Percentiles rank a stretch among this genome's conserved stretches.
Evolutionary conservation across 495 filamentous ascomycete species (phyloP).

Genomic region (Chaetomium cochliodes): DNA sequence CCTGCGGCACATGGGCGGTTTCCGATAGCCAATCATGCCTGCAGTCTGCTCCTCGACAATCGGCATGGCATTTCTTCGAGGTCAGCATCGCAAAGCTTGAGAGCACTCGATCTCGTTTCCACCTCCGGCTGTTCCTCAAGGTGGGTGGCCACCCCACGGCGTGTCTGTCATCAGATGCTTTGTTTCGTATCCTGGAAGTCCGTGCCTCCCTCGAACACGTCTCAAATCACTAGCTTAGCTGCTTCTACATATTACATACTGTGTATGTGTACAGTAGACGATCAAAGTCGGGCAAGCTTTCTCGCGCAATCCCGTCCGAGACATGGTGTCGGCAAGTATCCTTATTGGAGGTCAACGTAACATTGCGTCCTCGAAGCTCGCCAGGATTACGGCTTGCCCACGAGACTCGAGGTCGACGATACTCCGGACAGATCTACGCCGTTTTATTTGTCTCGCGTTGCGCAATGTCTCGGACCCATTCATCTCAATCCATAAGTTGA

Average conservation of each 20-base stretch:
- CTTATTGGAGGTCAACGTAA: conserved; percentile 1
- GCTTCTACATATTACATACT: not conserved
- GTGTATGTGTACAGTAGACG: too few species aligned
- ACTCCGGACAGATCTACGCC: too few species aligned
- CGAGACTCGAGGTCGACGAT: not conserved
- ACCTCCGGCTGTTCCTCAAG: too few species aligned
- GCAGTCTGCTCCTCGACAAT: not conserved
- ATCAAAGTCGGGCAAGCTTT: not conserved
- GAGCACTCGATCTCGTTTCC: not conserved
- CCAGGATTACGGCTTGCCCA: too few species aligned
- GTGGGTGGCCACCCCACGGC: too few species aligned
- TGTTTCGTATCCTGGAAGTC: not conserved
- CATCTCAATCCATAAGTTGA: not conserved
- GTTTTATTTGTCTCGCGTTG: not conserved
- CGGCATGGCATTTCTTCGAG: not conserved
- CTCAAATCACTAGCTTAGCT: not conserved
- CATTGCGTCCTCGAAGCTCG: not conserved
- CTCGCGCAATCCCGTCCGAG: not conserved
- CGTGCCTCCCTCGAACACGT: not conserved
- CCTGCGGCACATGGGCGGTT: not conserved
- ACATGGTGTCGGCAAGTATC: not conserved
- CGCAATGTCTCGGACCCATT: not conserved
- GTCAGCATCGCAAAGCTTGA: not conserved
- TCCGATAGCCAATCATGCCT: not conserved
- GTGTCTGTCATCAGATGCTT: too few species aligned